phyloP scores from a whole-genome alignment of 495 filamentous ascomycete genomes.

The Tetracladium marchalianum region DNA sequence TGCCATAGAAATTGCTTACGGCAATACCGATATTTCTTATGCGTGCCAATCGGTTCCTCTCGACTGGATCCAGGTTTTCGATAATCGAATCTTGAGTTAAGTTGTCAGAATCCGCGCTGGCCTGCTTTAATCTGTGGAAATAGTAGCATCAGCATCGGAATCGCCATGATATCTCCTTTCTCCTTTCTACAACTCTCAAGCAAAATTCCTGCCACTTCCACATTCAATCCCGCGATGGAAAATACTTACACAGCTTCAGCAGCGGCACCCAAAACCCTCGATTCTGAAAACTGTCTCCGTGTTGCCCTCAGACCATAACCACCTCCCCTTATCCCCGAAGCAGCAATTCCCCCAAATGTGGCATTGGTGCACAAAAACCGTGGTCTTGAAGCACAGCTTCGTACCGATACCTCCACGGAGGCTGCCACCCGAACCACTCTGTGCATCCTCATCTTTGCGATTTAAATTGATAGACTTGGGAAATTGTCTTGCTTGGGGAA shows the following conservation, averaged over 20 bases:
- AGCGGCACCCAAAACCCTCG: conserved; percentile 24
- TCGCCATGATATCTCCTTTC: neutral
- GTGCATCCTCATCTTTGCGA: conserved; percentile 23
- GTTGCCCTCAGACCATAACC: neutral
- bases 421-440: conserved; percentile 17
- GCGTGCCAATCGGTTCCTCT: conserved; percentile 62
- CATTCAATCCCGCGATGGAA: neutral
- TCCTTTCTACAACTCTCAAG: neutral
- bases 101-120: conserved; percentile 40
- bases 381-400: conserved; percentile 6
- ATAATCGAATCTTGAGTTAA: conserved; percentile 40
- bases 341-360: conserved; percentile 15
- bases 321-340: conserved; percentile 19
- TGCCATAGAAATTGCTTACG: conserved; percentile 14
- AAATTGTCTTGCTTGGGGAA: neutral
- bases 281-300: conserved; percentile 20
- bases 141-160: neutral
- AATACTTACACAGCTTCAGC: conserved; percentile 35
- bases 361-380: conserved; percentile 16
- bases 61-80: conserved; percentile 59
- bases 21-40: conserved; percentile 98
- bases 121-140: conserved; percentile 43
- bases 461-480: conserved; percentile 1
- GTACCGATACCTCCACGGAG: conserved; percentile 12
- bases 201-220: neutral